phyloP scores from a whole-genome alignment of 331 rosid species.

The Quercus tomentella region DNA sequence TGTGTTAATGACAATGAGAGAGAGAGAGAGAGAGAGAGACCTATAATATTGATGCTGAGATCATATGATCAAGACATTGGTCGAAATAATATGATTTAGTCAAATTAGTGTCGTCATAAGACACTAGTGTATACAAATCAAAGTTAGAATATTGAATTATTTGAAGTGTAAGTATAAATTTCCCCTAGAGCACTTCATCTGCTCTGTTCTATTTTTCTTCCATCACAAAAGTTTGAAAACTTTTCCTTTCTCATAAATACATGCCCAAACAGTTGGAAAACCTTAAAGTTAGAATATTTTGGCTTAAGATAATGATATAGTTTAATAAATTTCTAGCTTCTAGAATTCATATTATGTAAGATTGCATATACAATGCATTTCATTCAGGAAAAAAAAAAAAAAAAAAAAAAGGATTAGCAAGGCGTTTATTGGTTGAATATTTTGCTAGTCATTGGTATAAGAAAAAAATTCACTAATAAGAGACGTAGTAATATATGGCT shows the following conservation, averaged over 20 bases:
- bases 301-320: neutral
- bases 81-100: neutral
- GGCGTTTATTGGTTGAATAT: neutral
- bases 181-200: conserved; percentile 20
- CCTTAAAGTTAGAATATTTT: neutral
- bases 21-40: neutral
- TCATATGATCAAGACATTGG: neutral
- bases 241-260: neutral
- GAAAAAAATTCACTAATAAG: neutral
- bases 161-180: conserved; percentile 7
- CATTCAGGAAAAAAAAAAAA: no score
- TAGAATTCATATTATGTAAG: neutral
- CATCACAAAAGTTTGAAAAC: neutral
- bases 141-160: neutral
- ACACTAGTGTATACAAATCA: neutral
- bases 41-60: neutral
- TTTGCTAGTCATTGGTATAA: neutral
- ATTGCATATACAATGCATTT: neutral
- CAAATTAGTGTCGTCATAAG: neutral
- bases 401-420: neutral
- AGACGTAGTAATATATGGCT: no score
- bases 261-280: conserved; percentile 2
- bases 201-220: conserved; percentile 4
- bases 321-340: neutral
- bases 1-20: no score